Evolutionary conservation across 192 early-diverging fungal genomes (phyloP).

Genomic region (Borealophlyctis nickersoniae): DNA sequence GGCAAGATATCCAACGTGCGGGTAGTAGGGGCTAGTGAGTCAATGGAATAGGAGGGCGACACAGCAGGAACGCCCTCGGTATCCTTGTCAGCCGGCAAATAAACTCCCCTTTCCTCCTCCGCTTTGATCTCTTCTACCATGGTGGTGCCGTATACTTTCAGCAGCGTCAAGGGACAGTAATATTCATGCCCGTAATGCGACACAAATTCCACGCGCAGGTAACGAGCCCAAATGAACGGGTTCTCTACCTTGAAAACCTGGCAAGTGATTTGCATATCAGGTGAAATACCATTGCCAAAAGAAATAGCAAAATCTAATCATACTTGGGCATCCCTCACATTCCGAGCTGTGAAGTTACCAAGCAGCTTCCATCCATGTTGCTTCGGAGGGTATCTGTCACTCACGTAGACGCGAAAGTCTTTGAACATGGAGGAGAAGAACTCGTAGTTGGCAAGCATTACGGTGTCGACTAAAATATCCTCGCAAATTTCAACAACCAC

Average conservation of each 20-base stretch:
- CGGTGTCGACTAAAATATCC: constrained; percentile 83
- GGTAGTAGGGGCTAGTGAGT: background rate
- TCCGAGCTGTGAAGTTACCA: constrained; percentile 79
- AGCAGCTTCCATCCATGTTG: constrained; percentile 75
- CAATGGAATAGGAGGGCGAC: background rate
- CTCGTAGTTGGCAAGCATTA: constrained; percentile 93
- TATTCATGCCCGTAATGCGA: constrained; percentile 87
- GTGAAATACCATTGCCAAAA: constrained; percentile 2
- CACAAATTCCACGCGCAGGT: constrained; percentile 83
- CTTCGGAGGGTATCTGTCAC: constrained; percentile 72
- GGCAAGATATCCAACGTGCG: background rate
- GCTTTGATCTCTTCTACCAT: constrained; percentile 72
- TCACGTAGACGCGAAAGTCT: constrained; percentile 76
- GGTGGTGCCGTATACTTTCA: constrained; percentile 87
- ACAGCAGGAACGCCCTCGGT: background rate
- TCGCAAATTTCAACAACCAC: constrained; percentile 94
- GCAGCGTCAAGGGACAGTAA: constrained; percentile 87
- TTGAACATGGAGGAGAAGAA: constrained; percentile 94
- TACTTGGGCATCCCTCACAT: constrained; percentile 72
- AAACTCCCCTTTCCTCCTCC: constrained; percentile 67
- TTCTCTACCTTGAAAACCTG: constrained; percentile 82
- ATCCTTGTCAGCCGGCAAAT: too few relatives aligned
- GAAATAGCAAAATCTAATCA: constrained; percentile 10
- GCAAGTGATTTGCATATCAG: background rate
- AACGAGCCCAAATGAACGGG: constrained; percentile 77